These are phyloP conservation scores for Gynandropsis gynandra DNA, from an alignment of 345 rosid species.

Conservation along the genomic window DNA sequence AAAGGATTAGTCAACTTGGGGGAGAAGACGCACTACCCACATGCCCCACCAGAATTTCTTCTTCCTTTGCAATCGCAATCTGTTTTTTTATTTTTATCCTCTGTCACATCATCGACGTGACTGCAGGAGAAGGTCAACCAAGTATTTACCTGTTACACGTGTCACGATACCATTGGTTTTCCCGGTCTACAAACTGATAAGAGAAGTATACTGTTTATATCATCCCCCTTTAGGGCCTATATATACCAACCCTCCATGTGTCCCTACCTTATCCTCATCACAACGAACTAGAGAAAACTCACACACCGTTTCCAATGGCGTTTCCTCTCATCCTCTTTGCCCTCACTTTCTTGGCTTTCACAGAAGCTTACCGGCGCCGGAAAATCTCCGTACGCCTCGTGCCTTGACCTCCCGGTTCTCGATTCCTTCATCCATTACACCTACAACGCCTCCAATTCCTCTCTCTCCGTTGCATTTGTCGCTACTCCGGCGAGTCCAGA, in stretches of 20 bases:
- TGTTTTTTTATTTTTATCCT: background rate
- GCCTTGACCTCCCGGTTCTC: conserved; percentile 48
- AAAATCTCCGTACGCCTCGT: conserved; percentile 30
- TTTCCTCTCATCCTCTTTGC: conserved; percentile 12
- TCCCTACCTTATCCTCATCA: conserved; percentile 1
- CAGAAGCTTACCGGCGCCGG: conserved; percentile 29
- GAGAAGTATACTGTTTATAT: conserved; percentile 7
- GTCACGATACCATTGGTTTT: conserved; percentile 15
- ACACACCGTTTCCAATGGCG: conserved; percentile 11
- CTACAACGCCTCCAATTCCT: conserved; percentile 56
- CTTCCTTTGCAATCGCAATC: too few species aligned
- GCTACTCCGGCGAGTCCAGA: conserved; percentile 37
- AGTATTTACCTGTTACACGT: too few species aligned
- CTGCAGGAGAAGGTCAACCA: conserved; percentile 13
- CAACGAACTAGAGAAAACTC: conserved; percentile 5
- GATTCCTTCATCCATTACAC: conserved; percentile 58
- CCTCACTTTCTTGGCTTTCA: conserved; percentile 26
- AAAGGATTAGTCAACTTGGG: conserved; percentile 29
- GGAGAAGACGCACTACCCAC: conserved; percentile 27
- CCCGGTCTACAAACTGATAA: background rate
- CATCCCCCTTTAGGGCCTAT: too few species aligned
- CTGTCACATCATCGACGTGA: conserved; percentile 20
- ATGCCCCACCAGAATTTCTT: conserved; percentile 22
- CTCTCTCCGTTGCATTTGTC: conserved; percentile 70
- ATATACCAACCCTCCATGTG: too few species aligned